Conservation (phyloP, 345 rosid species). For the Gossypium herbaceum region DNA sequence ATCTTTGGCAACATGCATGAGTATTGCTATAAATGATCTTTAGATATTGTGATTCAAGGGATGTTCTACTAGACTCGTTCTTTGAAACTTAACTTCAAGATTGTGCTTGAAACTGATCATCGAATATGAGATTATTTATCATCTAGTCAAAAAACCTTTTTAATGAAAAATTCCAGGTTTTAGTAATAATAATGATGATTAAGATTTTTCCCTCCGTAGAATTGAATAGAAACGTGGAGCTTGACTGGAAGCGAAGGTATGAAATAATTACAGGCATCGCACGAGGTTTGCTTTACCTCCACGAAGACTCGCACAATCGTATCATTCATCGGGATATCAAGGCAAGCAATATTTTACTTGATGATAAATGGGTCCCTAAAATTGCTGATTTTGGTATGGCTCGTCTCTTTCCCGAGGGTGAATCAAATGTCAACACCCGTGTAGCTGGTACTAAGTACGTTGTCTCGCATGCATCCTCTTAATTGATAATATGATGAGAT, state of each 20-base stretch:
- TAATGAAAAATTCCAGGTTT: neutral
- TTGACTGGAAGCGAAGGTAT: constrained; percentile 78
- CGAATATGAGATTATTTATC: neutral
- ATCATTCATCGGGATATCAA: constrained; percentile 96
- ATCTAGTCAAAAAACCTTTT: neutral
- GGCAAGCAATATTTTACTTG: constrained; percentile 89
- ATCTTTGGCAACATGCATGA: neutral
- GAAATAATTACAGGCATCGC: constrained; percentile 78
- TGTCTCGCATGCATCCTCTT: constrained; percentile 13
- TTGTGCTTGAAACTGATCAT: neutral
- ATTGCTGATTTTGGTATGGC: constrained; percentile 99
- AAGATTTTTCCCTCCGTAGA: constrained; percentile 34
- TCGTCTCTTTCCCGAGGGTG: constrained; percentile 88
- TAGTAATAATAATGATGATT: constrained; percentile 12
- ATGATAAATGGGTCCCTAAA: constrained; percentile 94
- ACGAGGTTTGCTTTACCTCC: constrained; percentile 89
- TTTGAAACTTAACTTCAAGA: neutral
- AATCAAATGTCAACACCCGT: constrained; percentile 84
- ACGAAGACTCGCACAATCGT: constrained; percentile 73
- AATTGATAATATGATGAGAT: neutral
- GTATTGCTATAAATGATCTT: neutral
- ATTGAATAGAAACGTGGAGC: constrained; percentile 39
- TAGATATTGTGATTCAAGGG: neutral
- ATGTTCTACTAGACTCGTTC: neutral
- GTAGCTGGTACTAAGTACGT: constrained; percentile 93